phyloP scores from a whole-genome alignment of 495 filamentous ascomycete species.

The Talaromyces borbonicus region DNA sequence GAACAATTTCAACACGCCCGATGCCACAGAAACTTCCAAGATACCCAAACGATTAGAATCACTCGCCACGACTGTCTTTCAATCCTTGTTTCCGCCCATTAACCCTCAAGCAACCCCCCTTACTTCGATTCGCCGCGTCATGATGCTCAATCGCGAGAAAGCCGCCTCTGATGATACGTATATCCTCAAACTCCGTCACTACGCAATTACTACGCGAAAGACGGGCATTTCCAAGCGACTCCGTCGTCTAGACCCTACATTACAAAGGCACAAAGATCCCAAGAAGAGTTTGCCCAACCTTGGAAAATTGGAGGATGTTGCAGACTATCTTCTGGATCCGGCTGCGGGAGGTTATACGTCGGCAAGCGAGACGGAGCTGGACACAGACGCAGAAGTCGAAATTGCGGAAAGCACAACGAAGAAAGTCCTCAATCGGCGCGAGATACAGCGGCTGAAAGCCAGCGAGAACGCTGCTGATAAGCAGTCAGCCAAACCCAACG shows the following conservation, averaged over 20 bases:
- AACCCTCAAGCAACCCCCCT: slow-evolving; percentile 84
- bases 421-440: slow-evolving; percentile 56
- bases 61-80: slow-evolving; percentile 90
- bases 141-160: slow-evolving; percentile 77
- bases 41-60: slow-evolving; percentile 79
- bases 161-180: slow-evolving; percentile 55
- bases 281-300: slow-evolving; percentile 75
- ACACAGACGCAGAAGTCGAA: slow-evolving; percentile 94
- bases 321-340: slow-evolving; percentile 84
- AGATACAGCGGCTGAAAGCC: slow-evolving; percentile 44
- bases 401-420: slow-evolving; percentile 64
- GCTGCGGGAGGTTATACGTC: slow-evolving; percentile 86
- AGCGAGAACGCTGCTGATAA: slow-evolving; percentile 29
- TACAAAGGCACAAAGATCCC: slow-evolving; percentile 54
- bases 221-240: slow-evolving; percentile 76
- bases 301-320: slow-evolving; percentile 81
- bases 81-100: slow-evolving; percentile 93
- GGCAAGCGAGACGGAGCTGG: slow-evolving; percentile 82
- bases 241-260: slow-evolving; percentile 79
- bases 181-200: slow-evolving; percentile 86
- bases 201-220: slow-evolving; percentile 82
- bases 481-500: slow-evolving; percentile 23
- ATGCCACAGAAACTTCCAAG: slow-evolving; percentile 46
- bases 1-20: slow-evolving; percentile 84
- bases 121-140: slow-evolving; percentile 75